Evolutionary conservation across 192 early-diverging fungal genomes (phyloP).

Genomic region (Jimgerdemannia lactiflua): DNA sequence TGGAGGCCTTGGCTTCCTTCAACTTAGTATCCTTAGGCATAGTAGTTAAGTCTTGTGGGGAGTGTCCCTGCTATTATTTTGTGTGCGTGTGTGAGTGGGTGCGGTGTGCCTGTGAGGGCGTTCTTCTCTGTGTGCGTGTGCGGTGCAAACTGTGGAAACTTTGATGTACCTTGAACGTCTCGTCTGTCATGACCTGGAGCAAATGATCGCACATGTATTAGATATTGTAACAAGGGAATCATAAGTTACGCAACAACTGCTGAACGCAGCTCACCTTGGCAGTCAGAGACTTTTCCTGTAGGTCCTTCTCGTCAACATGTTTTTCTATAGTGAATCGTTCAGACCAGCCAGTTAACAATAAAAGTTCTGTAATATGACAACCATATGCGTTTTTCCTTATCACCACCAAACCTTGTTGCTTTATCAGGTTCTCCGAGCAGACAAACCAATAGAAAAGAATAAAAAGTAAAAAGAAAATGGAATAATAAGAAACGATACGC

Average conservation of each 20-base stretch:
- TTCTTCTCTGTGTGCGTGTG: no score
- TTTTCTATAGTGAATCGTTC: slow-evolving; percentile 12
- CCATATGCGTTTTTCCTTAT: slow-evolving; percentile 72
- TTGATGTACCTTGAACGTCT: slow-evolving; percentile 63
- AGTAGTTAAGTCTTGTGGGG: no score
- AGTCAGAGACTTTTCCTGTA: slow-evolving; percentile 56
- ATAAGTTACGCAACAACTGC: slow-evolving; percentile 61
- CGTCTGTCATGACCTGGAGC: slow-evolving; percentile 60
- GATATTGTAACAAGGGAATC: background rate
- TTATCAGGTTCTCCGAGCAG: slow-evolving; percentile 66
- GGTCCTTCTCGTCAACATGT: slow-evolving; percentile 65
- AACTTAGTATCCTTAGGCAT: no score
- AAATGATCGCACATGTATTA: background rate
- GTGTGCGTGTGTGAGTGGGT: no score
- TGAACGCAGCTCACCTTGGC: slow-evolving; percentile 66
- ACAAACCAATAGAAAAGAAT: no score
- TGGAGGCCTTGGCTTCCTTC: no score
- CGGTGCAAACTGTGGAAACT: slow-evolving; percentile 50
- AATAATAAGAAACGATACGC: no score
- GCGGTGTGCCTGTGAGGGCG: no score
- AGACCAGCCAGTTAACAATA: background rate
- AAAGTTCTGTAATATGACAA: slow-evolving; percentile 58
- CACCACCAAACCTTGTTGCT: slow-evolving; percentile 65
- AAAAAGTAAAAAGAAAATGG: no score
- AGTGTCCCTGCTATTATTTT: no score